A percentile compares a stretch with the other conserved stretches of the same genome.
These are phyloP conservation scores for Sporothrix inflata DNA, from an alignment of 2,329 filamentous ascomycete species.

Conservation along the genomic window DNA sequence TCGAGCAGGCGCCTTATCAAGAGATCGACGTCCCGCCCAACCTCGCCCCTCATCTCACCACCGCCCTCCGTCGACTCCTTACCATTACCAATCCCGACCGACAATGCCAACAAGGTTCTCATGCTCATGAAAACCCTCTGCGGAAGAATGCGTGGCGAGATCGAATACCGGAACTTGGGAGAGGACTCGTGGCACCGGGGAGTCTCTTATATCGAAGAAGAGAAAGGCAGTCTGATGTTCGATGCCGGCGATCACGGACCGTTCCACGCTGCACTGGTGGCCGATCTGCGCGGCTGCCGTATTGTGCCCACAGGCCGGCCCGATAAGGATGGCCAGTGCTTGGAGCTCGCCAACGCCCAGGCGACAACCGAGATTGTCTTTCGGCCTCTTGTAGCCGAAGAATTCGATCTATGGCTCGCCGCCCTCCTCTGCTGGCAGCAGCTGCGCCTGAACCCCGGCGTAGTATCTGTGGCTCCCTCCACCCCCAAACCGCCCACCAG, in stretches of 20 bases:
- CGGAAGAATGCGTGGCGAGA: constrained; percentile 77
- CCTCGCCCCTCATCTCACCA: constrained; percentile 58
- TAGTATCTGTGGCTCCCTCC: constrained; percentile 39
- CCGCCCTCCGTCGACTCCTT: constrained; percentile 64
- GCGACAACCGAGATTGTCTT: constrained; percentile 65
- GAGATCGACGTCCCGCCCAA: constrained; percentile 58
- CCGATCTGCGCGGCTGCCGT: constrained; percentile 73
- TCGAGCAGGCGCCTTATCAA: constrained; percentile 57
- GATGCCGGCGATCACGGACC: constrained; percentile 69
- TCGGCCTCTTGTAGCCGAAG: constrained; percentile 64
- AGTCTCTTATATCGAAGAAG: constrained; percentile 78
- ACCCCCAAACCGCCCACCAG: constrained; percentile 43
- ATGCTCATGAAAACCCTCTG: constrained; percentile 76
- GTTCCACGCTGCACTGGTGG: constrained; percentile 68
- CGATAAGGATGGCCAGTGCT: constrained; percentile 51
- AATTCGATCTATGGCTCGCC: constrained; percentile 79
- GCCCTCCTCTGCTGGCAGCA: constrained; percentile 83
- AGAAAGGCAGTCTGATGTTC: constrained; percentile 73
- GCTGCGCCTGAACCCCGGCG: constrained; percentile 55
- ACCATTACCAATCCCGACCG: constrained; percentile 61
- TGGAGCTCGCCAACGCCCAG: constrained; percentile 59
- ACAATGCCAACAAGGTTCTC: constrained; percentile 72
- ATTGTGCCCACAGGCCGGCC: constrained; percentile 60
- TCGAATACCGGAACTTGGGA: constrained; percentile 69
- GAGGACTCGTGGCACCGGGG: constrained; percentile 68